These are phyloP conservation scores for Phytopythium delawarense DNA, from an alignment of 352 stramenopile genomes.

Conservation along the genomic window DNA sequence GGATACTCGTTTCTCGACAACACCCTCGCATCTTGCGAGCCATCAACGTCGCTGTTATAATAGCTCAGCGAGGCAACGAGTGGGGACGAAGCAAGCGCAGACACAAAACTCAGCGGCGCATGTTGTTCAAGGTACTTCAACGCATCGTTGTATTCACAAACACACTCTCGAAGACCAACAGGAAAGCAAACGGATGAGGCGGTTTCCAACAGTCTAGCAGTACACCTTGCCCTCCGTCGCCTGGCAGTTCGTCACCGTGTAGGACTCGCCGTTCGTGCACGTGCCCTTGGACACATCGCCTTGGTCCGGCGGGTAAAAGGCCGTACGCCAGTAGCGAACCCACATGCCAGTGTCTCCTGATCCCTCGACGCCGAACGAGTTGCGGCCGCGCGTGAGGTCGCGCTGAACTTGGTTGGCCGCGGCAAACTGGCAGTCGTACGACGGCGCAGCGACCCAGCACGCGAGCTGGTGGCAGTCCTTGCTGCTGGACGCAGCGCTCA, in stretches of 20 bases:
- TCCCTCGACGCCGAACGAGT: neutral
- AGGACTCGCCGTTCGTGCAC: neutral
- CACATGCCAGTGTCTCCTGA: neutral
- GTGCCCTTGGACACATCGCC: slow-evolving; percentile 1
- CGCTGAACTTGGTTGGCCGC: neutral
- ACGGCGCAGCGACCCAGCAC: neutral
- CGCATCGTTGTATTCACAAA: too few species aligned
- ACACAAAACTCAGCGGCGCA: too few species aligned
- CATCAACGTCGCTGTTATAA: too few species aligned
- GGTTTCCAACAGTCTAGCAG: neutral
- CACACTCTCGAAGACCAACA: too few species aligned
- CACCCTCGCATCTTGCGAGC: too few species aligned
- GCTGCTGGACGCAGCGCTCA: neutral
- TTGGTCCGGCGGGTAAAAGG: slow-evolving; percentile 1
- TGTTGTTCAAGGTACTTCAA: too few species aligned
- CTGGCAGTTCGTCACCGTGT: slow-evolving; percentile 3
- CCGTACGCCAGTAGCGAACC: slow-evolving; percentile 3
- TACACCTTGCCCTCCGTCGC: neutral
- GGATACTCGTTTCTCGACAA: too few species aligned
- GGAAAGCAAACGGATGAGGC: too few species aligned
- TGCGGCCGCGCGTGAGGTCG: neutral
- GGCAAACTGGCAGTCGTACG: slow-evolving; percentile 1
- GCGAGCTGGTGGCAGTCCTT: slow-evolving; percentile 5
- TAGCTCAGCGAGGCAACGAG: too few species aligned
- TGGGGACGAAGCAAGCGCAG: too few species aligned